Conservation (phyloP, 192 early-diverging fungal species). For the Rhizophagus prolifer region DNA sequence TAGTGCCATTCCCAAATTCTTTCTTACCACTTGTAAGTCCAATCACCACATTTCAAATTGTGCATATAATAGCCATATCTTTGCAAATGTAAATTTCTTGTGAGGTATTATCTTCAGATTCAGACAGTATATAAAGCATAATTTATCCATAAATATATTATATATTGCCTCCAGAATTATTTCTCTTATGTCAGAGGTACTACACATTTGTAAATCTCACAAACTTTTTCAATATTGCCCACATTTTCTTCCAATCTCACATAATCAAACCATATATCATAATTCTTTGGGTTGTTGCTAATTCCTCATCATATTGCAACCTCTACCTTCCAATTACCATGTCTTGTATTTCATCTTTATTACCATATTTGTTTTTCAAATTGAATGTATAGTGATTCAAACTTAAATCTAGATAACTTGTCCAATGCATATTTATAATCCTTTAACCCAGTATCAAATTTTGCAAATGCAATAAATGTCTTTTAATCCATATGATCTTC, state of each 20-base stretch:
- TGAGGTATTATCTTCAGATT: conserved; percentile 87
- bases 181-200: conserved; percentile 85
- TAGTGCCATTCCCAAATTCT: conserved; percentile 77
- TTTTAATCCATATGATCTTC: too few relatives aligned
- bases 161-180: conserved; percentile 93
- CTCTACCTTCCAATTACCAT: too few relatives aligned
- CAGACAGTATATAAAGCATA: conserved; percentile 94
- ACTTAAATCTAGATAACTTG: too few relatives aligned
- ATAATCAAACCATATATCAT: conserved; percentile 99
- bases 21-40: conserved; percentile 73
- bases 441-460: conserved; percentile 88
- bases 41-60: conserved; percentile 84
- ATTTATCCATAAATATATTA: conserved; percentile 92
- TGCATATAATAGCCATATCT: conserved; percentile 94
- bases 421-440: too few relatives aligned
- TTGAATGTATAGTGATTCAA: too few relatives aligned
- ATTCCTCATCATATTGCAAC: too few relatives aligned
- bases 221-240: conserved; percentile 68
- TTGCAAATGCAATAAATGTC: conserved; percentile 93
- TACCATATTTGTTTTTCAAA: too few relatives aligned
- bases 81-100: conserved; percentile 93
- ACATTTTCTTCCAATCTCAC: conserved; percentile 81
- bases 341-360: too few relatives aligned
- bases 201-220: conserved; percentile 96
- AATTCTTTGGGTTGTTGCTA: conserved; percentile 77